Evolutionary conservation across 2,329 filamentous ascomycete species (phyloP).

Genomic region (Diaporthe vexans): DNA sequence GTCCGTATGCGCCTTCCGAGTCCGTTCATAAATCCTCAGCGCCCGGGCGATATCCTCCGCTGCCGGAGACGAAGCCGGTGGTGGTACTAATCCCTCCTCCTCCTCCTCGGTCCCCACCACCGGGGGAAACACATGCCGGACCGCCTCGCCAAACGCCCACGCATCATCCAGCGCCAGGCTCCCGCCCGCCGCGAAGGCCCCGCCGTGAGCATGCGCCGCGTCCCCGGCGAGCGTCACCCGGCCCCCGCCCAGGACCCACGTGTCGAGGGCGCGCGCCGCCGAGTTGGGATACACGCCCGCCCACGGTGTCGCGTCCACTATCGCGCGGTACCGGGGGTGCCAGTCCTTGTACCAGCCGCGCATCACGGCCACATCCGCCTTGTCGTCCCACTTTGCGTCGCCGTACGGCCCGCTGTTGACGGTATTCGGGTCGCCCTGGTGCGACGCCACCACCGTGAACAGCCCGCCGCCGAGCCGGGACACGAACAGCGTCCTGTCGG

Average conservation of each 20-base stretch:
- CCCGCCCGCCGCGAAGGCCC: conserved; percentile 57
- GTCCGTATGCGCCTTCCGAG: conserved; percentile 58
- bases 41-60: conserved; percentile 47
- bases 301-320: conserved; percentile 57
- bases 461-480: conserved; percentile 57
- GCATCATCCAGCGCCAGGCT: conserved; percentile 58
- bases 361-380: conserved; percentile 54
- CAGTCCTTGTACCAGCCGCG: conserved; percentile 56
- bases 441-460: conserved; percentile 59
- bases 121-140: conserved; percentile 53
- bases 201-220: conserved; percentile 56
- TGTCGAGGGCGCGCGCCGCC: conserved; percentile 55
- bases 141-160: conserved; percentile 56
- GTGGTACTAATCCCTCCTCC: too few species aligned
- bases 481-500: conserved; percentile 58
- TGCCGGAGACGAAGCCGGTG: conserved; percentile 29
- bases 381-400: conserved; percentile 55
- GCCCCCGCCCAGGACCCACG: conserved; percentile 56
- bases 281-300: conserved; percentile 56
- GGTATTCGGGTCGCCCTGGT: conserved; percentile 52
- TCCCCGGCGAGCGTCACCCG: conserved; percentile 55
- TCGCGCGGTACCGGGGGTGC: conserved; percentile 56
- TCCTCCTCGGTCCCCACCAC: background rate
- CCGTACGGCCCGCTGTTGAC: conserved; percentile 49
- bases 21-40: conserved; percentile 46